phyloP scores from a whole-genome alignment of 169 alveolate species.

The Plasmodium inui region DNA sequence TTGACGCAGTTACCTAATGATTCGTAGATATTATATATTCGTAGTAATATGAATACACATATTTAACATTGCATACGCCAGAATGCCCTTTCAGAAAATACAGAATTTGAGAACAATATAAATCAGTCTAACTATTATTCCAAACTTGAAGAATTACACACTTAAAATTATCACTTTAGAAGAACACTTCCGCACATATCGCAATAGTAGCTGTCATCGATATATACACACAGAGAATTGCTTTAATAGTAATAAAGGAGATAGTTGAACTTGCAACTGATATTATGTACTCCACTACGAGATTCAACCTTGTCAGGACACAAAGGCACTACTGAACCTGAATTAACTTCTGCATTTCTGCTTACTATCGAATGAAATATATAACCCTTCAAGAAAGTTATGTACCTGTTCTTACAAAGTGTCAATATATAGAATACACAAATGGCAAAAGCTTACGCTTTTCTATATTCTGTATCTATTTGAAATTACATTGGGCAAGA shows the following conservation, averaged over 20 bases:
- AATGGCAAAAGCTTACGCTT: background rate
- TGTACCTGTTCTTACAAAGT: background rate
- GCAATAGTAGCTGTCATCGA: background rate
- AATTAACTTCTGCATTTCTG: background rate
- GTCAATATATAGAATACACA: background rate
- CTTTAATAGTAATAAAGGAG: background rate
- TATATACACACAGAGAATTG: background rate
- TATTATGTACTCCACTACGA: background rate
- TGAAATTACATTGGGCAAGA: background rate
- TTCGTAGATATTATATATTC: background rate
- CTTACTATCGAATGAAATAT: background rate
- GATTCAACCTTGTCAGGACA: background rate
- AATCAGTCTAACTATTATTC: background rate
- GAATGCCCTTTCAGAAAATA: background rate
- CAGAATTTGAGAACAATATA: background rate
- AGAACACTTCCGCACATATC: background rate
- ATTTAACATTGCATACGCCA: background rate
- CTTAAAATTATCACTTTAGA: background rate
- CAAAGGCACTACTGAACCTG: background rate
- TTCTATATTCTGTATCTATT: background rate
- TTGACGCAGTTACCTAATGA: background rate
- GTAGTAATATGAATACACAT: background rate
- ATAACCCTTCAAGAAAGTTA: background rate
- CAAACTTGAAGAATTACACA: background rate
- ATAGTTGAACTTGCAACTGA: background rate